Percentiles rank a stretch among this genome's conserved stretches.
Conservation (phyloP, 2,329 filamentous ascomycete species). For the Penicillium sp. region DNA sequence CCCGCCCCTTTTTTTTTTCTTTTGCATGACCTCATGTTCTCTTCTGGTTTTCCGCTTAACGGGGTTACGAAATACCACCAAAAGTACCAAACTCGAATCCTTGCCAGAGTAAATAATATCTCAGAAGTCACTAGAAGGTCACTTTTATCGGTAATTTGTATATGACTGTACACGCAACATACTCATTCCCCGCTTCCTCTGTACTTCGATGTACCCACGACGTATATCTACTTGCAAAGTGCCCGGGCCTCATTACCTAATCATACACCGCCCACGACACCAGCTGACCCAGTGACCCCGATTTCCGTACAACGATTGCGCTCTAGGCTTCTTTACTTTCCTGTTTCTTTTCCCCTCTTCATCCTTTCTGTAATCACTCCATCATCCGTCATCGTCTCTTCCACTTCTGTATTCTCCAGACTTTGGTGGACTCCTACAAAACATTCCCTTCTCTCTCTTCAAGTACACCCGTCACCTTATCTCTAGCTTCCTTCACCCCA, state of each 20-base stretch:
- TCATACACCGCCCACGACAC: conserved; percentile 9
- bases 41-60: conserved; percentile 14
- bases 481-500: conserved; percentile 6
- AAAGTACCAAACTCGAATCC: neutral
- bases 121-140: neutral
- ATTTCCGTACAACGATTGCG: conserved; percentile 10
- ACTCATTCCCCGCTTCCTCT: neutral
- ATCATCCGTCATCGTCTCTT: conserved; percentile 10
- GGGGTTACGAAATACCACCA: conserved; percentile 14
- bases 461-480: neutral
- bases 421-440: neutral
- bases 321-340: conserved; percentile 2
- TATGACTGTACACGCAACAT: neutral
- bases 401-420: neutral
- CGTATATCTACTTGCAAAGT: neutral
- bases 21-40: conserved; percentile 20
- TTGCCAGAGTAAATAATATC: neutral
- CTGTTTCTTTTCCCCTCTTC: conserved; percentile 6
- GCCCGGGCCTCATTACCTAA: conserved; percentile 8
- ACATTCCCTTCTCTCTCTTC: neutral
- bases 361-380: conserved; percentile 13
- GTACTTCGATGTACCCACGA: neutral
- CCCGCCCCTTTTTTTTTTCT: neutral
- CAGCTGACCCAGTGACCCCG: conserved; percentile 15
- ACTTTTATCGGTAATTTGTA: neutral